These are phyloP conservation scores for Juglanconis oblonga DNA, from an alignment of 2,329 filamentous ascomycete genomes.

Conservation along the genomic window DNA sequence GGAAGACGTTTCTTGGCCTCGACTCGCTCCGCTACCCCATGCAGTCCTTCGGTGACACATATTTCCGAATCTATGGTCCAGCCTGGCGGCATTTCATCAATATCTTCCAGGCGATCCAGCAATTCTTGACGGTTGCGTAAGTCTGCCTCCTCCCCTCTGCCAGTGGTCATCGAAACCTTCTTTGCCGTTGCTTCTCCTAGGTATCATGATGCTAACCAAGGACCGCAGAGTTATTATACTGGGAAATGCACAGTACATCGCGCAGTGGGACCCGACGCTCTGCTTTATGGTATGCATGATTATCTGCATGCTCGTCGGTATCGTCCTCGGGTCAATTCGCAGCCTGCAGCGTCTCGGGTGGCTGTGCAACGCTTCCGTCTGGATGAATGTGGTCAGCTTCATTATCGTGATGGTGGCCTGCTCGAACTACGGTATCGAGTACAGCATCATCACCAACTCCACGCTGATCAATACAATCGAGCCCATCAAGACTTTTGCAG, in stretches of 20 bases:
- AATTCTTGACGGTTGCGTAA: conserved; percentile 45
- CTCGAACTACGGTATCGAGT: conserved; percentile 34
- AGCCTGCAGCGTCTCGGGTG: conserved; percentile 53
- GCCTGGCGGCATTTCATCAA: conserved; percentile 45
- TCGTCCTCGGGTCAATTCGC: conserved; percentile 53
- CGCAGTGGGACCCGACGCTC: conserved; percentile 44
- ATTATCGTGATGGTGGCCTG: conserved; percentile 54
- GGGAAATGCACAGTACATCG: conserved; percentile 51
- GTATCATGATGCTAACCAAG: background rate
- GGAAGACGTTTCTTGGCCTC: conserved; percentile 41
- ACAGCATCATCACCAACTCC: background rate
- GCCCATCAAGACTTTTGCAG: conserved; percentile 12
- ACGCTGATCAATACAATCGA: conserved; percentile 1
- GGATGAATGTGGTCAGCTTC: conserved; percentile 53
- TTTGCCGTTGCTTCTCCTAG: background rate
- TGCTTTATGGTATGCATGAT: conserved; percentile 53
- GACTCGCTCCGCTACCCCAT: conserved; percentile 46
- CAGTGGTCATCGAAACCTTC: background rate
- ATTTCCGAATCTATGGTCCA: conserved; percentile 45
- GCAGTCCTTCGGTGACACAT: conserved; percentile 45
- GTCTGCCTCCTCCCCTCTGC: background rate
- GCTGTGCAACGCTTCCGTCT: conserved; percentile 54
- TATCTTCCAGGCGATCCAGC: conserved; percentile 43
- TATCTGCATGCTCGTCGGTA: conserved; percentile 48
- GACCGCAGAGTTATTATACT: conserved; percentile 43